phyloP scores from a whole-genome alignment of 352 stramenopile genomes.

The Globisporangium nodosum region DNA sequence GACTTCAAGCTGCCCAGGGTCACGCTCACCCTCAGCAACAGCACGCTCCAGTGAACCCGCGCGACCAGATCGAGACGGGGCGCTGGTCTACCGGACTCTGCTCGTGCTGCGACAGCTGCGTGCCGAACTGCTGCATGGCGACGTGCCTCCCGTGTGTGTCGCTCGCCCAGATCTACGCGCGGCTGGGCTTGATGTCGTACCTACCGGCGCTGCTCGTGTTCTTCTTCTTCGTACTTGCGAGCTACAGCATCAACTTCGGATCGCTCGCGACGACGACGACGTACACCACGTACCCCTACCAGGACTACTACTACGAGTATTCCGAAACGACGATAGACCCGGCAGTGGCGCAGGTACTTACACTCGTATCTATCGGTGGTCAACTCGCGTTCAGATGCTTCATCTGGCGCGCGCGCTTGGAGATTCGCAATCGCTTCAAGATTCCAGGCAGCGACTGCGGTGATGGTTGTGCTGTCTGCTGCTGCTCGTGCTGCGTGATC shows the following conservation, averaged over 20 bases:
- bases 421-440: constrained; percentile 15
- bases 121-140: constrained; percentile 24
- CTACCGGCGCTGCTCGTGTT: constrained; percentile 11
- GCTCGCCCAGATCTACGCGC: constrained; percentile 20
- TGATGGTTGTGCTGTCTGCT: constrained; percentile 12
- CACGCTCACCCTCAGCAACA: background rate
- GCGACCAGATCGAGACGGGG: constrained; percentile 2
- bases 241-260: background rate
- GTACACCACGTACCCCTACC: background rate
- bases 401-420: constrained; percentile 6
- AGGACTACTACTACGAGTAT: too few species aligned
- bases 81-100: constrained; percentile 17
- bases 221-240: background rate
- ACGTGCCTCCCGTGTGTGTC: constrained; percentile 21
- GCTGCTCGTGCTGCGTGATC: constrained; percentile 24
- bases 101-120: constrained; percentile 17
- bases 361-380: background rate
- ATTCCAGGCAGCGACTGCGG: constrained; percentile 14
- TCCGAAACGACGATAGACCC: too few species aligned
- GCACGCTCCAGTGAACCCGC: background rate
- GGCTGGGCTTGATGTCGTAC: constrained; percentile 8
- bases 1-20: background rate
- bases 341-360: background rate
- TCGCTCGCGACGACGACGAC: background rate
- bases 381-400: constrained; percentile 3